Percentiles rank a stretch among this genome's conserved stretches.
These are phyloP conservation scores for Dictyostelium citrinum DNA, from an alignment of 78 protist genomes.

Conservation along the genomic window DNA sequence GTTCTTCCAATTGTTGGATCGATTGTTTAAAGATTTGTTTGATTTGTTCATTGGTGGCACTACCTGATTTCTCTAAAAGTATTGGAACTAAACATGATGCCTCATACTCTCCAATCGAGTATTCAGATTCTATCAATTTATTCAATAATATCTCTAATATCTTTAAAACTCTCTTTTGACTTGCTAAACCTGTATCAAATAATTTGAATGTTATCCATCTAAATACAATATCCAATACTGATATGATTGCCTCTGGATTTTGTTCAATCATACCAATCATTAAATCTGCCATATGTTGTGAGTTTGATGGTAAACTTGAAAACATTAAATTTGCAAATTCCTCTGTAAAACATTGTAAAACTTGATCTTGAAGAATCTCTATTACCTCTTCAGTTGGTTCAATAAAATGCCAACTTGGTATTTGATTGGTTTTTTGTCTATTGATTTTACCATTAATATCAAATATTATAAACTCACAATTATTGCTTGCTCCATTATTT, in stretches of 20 bases:
- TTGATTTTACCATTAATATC: slow-evolving; percentile 22
- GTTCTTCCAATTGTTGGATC: not conserved
- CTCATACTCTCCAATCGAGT: slow-evolving; percentile 36
- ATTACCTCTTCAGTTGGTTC: slow-evolving; percentile 21
- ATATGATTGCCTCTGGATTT: not conserved
- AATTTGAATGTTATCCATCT: slow-evolving; percentile 57
- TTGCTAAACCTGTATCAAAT: slow-evolving; percentile 15
- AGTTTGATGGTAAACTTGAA: slow-evolving; percentile 33
- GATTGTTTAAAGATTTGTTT: not conserved
- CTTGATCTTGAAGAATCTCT: slow-evolving; percentile 47
- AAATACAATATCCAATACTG: slow-evolving; percentile 39
- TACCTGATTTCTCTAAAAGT: slow-evolving; percentile 12
- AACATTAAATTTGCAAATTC: slow-evolving; percentile 76
- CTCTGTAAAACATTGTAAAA: slow-evolving; percentile 27
- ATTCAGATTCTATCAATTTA: slow-evolving; percentile 14
- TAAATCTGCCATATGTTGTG: slow-evolving; percentile 10
- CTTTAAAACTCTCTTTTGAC: slow-evolving; percentile 16
- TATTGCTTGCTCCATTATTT: not conserved
- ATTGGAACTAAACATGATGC: slow-evolving; percentile 54
- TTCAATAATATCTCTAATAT: not conserved
- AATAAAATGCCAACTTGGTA: not conserved
- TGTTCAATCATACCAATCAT: not conserved
- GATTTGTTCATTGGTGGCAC: slow-evolving; percentile 8
- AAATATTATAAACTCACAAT: not conserved
- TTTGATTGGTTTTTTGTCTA: slow-evolving; percentile 6